These are phyloP conservation scores for Cubamyces sp. DNA, from an alignment of 768 basidiomycete genomes.

Conservation along the genomic window DNA sequence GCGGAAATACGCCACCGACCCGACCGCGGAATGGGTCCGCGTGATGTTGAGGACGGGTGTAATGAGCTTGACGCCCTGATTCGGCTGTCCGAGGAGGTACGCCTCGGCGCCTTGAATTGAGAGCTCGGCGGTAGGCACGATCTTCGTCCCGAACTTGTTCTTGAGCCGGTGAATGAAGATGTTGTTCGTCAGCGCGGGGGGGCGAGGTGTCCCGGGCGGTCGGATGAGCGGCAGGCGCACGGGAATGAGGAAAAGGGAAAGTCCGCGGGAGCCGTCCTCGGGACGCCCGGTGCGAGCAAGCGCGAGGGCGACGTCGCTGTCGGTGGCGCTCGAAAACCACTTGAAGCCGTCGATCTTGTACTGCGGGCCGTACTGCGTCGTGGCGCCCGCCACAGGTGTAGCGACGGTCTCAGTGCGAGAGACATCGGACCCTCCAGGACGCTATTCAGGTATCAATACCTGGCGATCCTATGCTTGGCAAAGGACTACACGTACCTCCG, in stretches of 20 bases:
- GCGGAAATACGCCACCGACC: slow-evolving; percentile 58
- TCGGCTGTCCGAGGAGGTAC: slow-evolving; percentile 61
- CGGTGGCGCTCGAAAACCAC: slow-evolving; percentile 86
- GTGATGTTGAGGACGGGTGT: slow-evolving; percentile 79
- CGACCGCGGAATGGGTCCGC: slow-evolving; percentile 60
- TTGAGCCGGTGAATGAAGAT: slow-evolving; percentile 75
- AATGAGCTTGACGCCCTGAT: slow-evolving; percentile 68
- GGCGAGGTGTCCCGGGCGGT: slow-evolving; percentile 42
- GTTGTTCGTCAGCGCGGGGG: slow-evolving; percentile 60
- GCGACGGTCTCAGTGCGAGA: slow-evolving; percentile 74
- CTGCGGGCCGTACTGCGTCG: slow-evolving; percentile 47
- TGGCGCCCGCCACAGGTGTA: slow-evolving; percentile 37
- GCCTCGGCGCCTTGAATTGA: slow-evolving; percentile 60
- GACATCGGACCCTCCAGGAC: slow-evolving; percentile 76
- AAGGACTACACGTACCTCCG: slow-evolving; percentile 52
- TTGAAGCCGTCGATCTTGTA: slow-evolving; percentile 74
- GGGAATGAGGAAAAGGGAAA: slow-evolving; percentile 78
- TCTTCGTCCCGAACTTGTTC: slow-evolving; percentile 76
- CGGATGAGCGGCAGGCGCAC: slow-evolving; percentile 56
- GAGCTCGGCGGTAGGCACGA: slow-evolving; percentile 77
- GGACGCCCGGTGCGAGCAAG: slow-evolving; percentile 70
- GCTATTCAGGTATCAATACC: slow-evolving; percentile 39
- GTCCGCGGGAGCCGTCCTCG: slow-evolving; percentile 59
- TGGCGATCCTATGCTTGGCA: background rate
- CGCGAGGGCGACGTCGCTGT: slow-evolving; percentile 71